Evolutionary conservation across 2,329 filamentous ascomycete species (phyloP).

Genomic region (Aspergillus fischeri): DNA sequence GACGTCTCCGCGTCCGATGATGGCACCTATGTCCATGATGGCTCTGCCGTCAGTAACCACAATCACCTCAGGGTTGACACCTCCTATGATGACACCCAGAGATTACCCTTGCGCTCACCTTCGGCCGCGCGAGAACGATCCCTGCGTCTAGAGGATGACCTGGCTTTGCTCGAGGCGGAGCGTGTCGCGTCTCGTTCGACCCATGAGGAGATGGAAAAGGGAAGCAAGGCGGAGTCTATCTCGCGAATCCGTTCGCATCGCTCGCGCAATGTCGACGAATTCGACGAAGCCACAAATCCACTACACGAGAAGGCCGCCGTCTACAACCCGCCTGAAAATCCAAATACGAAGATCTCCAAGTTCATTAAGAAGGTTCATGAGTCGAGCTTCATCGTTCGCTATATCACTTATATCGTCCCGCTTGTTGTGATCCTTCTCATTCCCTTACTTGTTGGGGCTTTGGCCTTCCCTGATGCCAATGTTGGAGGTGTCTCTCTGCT

Average conservation of each 20-base stretch:
- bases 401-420: constrained; percentile 67
- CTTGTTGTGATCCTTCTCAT: constrained; percentile 62
- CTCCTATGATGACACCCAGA: constrained; percentile 11
- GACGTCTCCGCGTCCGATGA: constrained; percentile 29
- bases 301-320: constrained; percentile 63
- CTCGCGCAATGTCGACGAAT: constrained; percentile 60
- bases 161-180: constrained; percentile 63
- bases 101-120: constrained; percentile 41
- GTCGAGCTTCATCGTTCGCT: constrained; percentile 64
- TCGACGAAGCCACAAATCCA: constrained; percentile 64
- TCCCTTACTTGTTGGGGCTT: constrained; percentile 61
- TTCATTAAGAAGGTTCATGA: constrained; percentile 63
- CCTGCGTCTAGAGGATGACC: constrained; percentile 60
- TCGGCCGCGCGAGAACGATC: constrained; percentile 58
- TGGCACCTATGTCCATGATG: constrained; percentile 27
- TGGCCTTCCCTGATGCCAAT: constrained; percentile 56
- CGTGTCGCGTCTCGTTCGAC: constrained; percentile 50
- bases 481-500: constrained; percentile 72
- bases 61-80: constrained; percentile 27
- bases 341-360: constrained; percentile 58
- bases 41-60: constrained; percentile 5
- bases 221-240: constrained; percentile 43
- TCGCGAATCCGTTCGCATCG: constrained; percentile 50
- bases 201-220: constrained; percentile 27
- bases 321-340: constrained; percentile 62